Base-by-base conservation (phyloP, 257 asterid species). In the Nicotiana paniculata region DNA sequence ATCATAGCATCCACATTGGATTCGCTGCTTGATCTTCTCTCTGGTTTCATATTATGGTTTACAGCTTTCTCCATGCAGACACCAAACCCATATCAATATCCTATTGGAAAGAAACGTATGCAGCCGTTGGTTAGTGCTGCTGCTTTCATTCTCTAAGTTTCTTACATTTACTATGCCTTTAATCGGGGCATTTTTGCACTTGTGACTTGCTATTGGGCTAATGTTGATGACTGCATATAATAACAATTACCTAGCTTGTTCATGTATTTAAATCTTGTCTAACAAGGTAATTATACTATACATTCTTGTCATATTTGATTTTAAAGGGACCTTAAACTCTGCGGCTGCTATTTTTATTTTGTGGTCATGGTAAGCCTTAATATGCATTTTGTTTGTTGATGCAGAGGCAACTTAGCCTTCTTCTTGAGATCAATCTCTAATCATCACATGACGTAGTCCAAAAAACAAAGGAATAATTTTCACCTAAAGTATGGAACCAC, bases 61-160 rank as follows among this genome's bases (percentile, higher is more conserved):
- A 85, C 92, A 33, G 90, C 92, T 54, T 89, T 86, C 82, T 89
- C 92, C 77, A 89, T 89, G 92, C 89, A 89, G 84, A 86, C 84
- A 6, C 89, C 84, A 43, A 89, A 89, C 46, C 92, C 92, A 5
- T 89, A 89, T 74, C 89, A 81, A 51, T 89, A 89, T 85, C 92
- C 92, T 33, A 88, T 89, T 74, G 92, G 92, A 82, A 89, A 89
- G 89, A 89, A 83, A 84, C 90, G 92, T 6, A 89, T 89, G 92
- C 92, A 89, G 81, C 92, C 92, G 64, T 86, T 89, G 92, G 92
- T 89, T 84, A 89, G 92, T 86, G 65, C 72, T 35, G 37, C 48
- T 21, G 33, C 72, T 69, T 59, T 21, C 55, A 8, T 64, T 12
- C 68, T 51, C 18, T 28, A 15, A 28, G 67, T 18, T 30, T 43